A percentile compares a stretch with the other conserved stretches of the same genome.
Conservation (phyloP, 768 basidiomycete species). For the Tricholoma sp. region DNA sequence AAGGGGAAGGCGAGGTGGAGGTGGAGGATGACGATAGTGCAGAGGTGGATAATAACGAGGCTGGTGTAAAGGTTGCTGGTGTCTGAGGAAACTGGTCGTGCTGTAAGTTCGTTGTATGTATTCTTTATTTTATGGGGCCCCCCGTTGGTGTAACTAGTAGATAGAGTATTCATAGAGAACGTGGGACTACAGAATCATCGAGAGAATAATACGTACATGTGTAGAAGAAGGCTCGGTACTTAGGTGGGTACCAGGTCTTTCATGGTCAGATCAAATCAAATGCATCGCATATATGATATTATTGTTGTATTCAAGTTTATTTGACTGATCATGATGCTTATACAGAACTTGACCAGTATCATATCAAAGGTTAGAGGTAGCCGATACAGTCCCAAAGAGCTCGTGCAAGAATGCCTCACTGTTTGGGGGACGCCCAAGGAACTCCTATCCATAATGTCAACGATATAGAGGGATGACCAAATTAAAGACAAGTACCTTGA, state of each 20-base stretch:
- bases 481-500: slow-evolving; percentile 44
- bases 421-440: slow-evolving; percentile 73
- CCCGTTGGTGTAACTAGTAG: background rate
- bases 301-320: too few species aligned
- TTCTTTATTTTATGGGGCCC: background rate
- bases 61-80: slow-evolving; percentile 30
- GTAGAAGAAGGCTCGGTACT: too few species aligned
- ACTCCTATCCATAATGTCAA: slow-evolving; percentile 41
- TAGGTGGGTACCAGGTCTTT: too few species aligned
- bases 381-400: slow-evolving; percentile 45
- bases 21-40: slow-evolving; percentile 28
- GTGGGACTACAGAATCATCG: too few species aligned
- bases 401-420: slow-evolving; percentile 71
- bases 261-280: too few species aligned
- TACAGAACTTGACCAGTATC: background rate
- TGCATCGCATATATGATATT: too few species aligned
- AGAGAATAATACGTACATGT: too few species aligned
- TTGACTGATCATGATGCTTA: too few species aligned
- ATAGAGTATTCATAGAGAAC: too few species aligned
- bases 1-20: slow-evolving; percentile 22
- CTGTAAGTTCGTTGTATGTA: background rate
- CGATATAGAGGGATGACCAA: background rate
- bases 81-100: background rate
- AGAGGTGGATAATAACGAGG: slow-evolving; percentile 17
- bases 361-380: slow-evolving; percentile 22